Conservation (phyloP, 345 rosid genomes). For the Rhizophora apiculata region DNA sequence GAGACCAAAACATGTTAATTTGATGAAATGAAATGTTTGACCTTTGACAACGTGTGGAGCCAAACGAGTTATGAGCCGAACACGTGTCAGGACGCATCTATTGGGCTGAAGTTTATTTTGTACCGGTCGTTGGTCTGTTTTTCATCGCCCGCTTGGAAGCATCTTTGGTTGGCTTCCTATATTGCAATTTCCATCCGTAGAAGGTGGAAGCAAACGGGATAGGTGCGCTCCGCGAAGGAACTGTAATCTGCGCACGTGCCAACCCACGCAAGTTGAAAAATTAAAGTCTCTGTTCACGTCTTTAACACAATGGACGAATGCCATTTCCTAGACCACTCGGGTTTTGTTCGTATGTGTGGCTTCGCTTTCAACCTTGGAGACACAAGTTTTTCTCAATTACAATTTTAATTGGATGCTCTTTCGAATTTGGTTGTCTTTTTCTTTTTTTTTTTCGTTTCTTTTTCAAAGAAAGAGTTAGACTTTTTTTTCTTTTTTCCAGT, state of each 20-base stretch:
- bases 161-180: neutral
- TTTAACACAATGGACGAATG: too few species aligned
- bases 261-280: neutral
- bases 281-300: neutral
- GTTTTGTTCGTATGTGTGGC: too few species aligned
- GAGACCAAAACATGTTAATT: neutral
- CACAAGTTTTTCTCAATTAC: too few species aligned
- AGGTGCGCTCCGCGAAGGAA: neutral
- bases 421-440: too few species aligned
- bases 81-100: slow-evolving; percentile 17
- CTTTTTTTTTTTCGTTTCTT: too few species aligned
- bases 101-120: neutral
- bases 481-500: too few species aligned
- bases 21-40: neutral
- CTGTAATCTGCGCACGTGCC: neutral
- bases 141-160: neutral
- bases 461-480: too few species aligned
- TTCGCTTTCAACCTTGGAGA: too few species aligned
- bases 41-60: slow-evolving; percentile 20
- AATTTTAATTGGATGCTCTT: too few species aligned
- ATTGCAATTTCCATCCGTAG: too few species aligned
- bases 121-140: neutral
- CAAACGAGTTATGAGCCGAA: slow-evolving; percentile 15
- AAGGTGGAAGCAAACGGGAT: too few species aligned
- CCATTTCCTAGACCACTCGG: too few species aligned